These are phyloP conservation scores for Wickerhamiella galacta DNA, from an alignment of 805 yeast species.

Conservation along the genomic window DNA sequence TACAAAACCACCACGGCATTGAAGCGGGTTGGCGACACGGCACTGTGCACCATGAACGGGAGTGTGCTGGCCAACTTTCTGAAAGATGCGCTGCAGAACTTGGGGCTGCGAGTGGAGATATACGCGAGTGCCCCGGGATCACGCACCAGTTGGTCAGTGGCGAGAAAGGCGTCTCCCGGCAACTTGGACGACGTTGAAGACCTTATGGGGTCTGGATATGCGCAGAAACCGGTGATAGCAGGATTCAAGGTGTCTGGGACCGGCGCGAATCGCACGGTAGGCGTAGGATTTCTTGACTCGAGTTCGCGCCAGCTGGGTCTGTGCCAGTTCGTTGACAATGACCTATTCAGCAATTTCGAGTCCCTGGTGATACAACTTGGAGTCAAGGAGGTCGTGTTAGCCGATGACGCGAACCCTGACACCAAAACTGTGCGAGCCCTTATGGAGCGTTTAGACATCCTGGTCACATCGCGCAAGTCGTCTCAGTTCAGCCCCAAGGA, in stretches of 20 bases:
- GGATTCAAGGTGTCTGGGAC: slow-evolving; percentile 30
- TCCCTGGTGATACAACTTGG: slow-evolving; percentile 77
- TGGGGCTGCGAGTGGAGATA: slow-evolving; percentile 64
- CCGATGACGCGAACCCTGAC: slow-evolving; percentile 26
- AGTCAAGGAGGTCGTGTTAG: slow-evolving; percentile 62
- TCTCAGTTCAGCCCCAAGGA: slow-evolving; percentile 30
- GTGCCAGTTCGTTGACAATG: slow-evolving; percentile 73
- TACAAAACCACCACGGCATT: slow-evolving; percentile 69
- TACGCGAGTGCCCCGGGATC: slow-evolving; percentile 35
- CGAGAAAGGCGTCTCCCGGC: slow-evolving; percentile 72
- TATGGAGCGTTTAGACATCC: slow-evolving; percentile 62
- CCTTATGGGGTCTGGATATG: slow-evolving; percentile 31
- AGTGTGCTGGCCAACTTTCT: background rate
- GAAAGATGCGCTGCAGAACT: slow-evolving; percentile 24
- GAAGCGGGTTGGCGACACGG: background rate
- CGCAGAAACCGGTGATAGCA: slow-evolving; percentile 37
- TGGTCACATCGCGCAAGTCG: slow-evolving; percentile 42
- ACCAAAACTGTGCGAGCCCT: slow-evolving; percentile 49
- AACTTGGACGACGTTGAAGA: slow-evolving; percentile 67
- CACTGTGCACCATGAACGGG: background rate
- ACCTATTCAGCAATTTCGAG: slow-evolving; percentile 71
- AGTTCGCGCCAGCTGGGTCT: slow-evolving; percentile 50
- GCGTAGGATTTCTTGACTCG: slow-evolving; percentile 67
- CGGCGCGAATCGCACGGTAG: slow-evolving; percentile 37
- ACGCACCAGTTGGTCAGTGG: slow-evolving; percentile 33